phyloP scores from a whole-genome alignment of 2,329 filamentous ascomycete genomes.

The Aspergillus cejpii region DNA sequence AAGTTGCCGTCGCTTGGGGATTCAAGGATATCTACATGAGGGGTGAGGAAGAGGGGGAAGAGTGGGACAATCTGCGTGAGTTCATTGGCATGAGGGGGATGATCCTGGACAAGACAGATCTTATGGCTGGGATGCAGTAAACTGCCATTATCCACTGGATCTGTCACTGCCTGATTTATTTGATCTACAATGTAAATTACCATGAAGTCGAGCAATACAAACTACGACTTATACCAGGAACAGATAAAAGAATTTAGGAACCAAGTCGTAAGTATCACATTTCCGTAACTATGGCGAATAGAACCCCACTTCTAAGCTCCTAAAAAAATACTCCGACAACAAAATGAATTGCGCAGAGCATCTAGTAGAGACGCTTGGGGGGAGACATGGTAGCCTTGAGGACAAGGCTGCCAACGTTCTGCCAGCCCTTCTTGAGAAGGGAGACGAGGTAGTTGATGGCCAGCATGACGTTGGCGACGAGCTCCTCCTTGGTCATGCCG shows the following conservation, averaged over 20 bases:
- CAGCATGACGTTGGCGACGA: slow-evolving; percentile 98
- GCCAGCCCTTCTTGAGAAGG: slow-evolving; percentile 99
- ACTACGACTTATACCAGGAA: slow-evolving; percentile 4
- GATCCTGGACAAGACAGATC: slow-evolving; percentile 79
- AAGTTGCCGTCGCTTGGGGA: slow-evolving; percentile 81
- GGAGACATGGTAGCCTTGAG: slow-evolving; percentile 99
- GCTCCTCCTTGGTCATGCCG: slow-evolving; percentile 91
- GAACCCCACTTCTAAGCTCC: slow-evolving; percentile 22
- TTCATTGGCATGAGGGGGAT: slow-evolving; percentile 77
- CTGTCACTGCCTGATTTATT: neutral
- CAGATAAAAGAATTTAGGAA: slow-evolving; percentile 16
- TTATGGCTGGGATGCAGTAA: slow-evolving; percentile 88
- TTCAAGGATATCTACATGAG: slow-evolving; percentile 73
- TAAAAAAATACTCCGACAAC: slow-evolving; percentile 21
- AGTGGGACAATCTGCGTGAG: slow-evolving; percentile 81
- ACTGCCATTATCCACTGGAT: slow-evolving; percentile 2
- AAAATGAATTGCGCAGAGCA: slow-evolving; percentile 24
- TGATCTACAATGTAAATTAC: neutral
- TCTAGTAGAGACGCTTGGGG: slow-evolving; percentile 94
- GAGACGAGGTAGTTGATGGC: slow-evolving; percentile 99
- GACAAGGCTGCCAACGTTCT: slow-evolving; percentile 99
- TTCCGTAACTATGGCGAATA: slow-evolving; percentile 29
- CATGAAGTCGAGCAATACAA: neutral
- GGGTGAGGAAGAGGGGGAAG: slow-evolving; percentile 83
- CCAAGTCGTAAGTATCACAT: slow-evolving; percentile 30